phyloP scores from a whole-genome alignment of 257 asterid species.

The Nyctanthes arbortristis region DNA sequence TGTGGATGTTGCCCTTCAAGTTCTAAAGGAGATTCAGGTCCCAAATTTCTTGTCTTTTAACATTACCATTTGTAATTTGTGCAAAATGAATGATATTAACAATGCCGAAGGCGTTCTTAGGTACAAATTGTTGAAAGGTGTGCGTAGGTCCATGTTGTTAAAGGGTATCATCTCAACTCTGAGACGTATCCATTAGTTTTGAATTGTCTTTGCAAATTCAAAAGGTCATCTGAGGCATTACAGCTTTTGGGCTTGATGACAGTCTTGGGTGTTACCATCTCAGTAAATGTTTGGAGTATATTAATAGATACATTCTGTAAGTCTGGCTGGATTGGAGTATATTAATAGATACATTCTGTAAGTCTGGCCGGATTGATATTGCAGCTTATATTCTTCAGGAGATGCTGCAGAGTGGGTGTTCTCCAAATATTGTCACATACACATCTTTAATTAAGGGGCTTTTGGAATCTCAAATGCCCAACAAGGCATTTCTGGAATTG shows the following conservation, averaged over 20 bases:
- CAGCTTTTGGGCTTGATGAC: conserved; percentile 63
- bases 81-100: conserved; percentile 54
- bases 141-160: conserved; percentile 51
- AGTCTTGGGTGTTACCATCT: conserved; percentile 52
- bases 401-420: conserved; percentile 57
- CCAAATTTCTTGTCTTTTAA: conserved; percentile 74
- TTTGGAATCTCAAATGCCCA: conserved; percentile 50
- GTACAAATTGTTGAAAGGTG: conserved; percentile 34
- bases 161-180: conserved; percentile 54
- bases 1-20: conserved; percentile 50
- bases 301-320: no score
- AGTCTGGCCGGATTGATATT: conserved; percentile 48
- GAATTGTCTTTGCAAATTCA: conserved; percentile 54
- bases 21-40: conserved; percentile 39
- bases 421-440: conserved; percentile 61
- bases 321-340: no score
- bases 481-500: conserved; percentile 54
- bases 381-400: conserved; percentile 52
- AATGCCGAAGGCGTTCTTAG: no score
- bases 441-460: conserved; percentile 68
- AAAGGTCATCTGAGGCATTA: conserved; percentile 46
- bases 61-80: conserved; percentile 61
- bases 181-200: conserved; percentile 56
- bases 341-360: no score
- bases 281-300: conserved; percentile 59